phyloP scores from a whole-genome alignment of 2,329 filamentous ascomycete genomes.

The Zymoseptoria passerinii region DNA sequence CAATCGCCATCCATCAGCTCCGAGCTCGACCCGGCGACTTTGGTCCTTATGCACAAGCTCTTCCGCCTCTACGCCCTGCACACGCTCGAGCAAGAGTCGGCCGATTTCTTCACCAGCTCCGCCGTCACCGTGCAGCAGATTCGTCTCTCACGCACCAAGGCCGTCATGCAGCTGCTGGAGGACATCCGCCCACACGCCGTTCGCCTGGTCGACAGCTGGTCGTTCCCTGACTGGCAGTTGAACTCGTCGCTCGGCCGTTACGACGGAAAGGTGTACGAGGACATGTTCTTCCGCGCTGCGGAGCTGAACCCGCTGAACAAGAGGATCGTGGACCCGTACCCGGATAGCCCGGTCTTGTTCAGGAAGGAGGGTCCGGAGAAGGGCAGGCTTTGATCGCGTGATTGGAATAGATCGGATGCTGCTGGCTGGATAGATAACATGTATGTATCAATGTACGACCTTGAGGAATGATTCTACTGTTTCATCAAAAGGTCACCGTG shows the following conservation, averaged over 20 bases:
- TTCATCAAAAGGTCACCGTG: neutral
- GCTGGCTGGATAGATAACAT: neutral
- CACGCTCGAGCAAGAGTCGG: constrained; percentile 60
- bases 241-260: constrained; percentile 61
- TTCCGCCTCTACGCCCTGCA: constrained; percentile 58
- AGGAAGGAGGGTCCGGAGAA: constrained; percentile 45
- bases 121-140: constrained; percentile 67
- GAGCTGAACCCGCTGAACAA: constrained; percentile 67
- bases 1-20: constrained; percentile 45
- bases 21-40: constrained; percentile 50
- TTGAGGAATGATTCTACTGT: neutral
- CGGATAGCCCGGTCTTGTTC: constrained; percentile 52
- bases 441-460: neutral
- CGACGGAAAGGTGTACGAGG: constrained; percentile 70
- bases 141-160: constrained; percentile 56
- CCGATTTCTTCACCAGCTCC: constrained; percentile 63
- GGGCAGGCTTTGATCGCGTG: neutral
- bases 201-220: constrained; percentile 63
- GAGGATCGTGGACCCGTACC: constrained; percentile 64
- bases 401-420: neutral
- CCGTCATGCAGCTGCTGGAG: constrained; percentile 60
- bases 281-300: constrained; percentile 64
- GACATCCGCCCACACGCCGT: constrained; percentile 68
- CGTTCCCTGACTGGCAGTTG: constrained; percentile 70
- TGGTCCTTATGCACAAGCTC: constrained; percentile 53